A percentile compares a stretch with the other conserved stretches of the same genome.
phyloP scores from a whole-genome alignment of 1,284 basidiomycete genomes.

The Erythrobasidium hasegawianum region DNA sequence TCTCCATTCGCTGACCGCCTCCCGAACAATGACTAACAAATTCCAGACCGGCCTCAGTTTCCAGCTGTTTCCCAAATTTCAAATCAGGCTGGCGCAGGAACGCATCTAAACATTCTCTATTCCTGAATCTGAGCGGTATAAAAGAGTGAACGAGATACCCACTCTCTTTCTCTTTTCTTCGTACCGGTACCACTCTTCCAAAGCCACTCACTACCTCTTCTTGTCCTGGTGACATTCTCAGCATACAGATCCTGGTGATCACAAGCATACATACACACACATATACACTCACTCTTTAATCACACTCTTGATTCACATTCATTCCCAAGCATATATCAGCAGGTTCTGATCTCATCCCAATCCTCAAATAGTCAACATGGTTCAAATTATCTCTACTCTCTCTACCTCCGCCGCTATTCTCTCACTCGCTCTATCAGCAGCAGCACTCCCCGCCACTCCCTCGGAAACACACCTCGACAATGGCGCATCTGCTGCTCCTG shows the following conservation, averaged over 20 bases:
- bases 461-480: not conserved
- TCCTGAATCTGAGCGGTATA: too few species aligned
- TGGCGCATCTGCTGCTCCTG: not conserved
- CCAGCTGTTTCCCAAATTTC: too few species aligned
- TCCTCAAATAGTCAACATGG: slow-evolving; percentile 8
- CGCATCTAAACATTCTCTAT: too few species aligned
- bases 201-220: not conserved
- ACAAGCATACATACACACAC: not conserved
- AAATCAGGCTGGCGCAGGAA: too few species aligned
- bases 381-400: slow-evolving; percentile 13
- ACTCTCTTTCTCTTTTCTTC: too few species aligned
- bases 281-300: not conserved
- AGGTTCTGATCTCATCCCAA: slow-evolving; percentile 5
- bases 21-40: too few species aligned
- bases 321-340: not conserved
- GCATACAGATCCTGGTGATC: slow-evolving; percentile 4
- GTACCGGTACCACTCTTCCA: too few species aligned
- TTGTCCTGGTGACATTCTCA: not conserved
- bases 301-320: not conserved
- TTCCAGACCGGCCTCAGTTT: too few species aligned
- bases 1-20: too few species aligned
- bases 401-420: not conserved
- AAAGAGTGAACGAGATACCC: too few species aligned
- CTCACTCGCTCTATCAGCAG: not conserved
- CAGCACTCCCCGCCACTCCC: slow-evolving; percentile 15